Evolutionary conservation across 164 flowering plant species (phyloP), one percentile per base, ranked within the genome.

Genomic region (Nymphaea thermarum): DNA sequence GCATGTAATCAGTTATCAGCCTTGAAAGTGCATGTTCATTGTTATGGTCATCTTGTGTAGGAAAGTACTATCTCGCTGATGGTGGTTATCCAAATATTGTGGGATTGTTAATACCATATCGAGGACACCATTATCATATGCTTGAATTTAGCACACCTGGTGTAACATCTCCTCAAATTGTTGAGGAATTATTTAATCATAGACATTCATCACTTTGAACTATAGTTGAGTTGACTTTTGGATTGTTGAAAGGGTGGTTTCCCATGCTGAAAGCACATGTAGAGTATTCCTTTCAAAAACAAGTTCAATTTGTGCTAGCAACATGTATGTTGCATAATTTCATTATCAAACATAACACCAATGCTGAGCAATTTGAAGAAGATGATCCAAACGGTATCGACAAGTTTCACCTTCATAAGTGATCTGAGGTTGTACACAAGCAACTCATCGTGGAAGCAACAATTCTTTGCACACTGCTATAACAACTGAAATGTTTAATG

Each of bases 61-160:
- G 90, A 2, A 88, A 86, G 66, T 90, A 84, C 76, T 90, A 88
- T 72, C 85, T 90, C 64, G 97, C 85, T 65, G 93, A 88, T 71
- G 67, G 72, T 4, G 84, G 82, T 5, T 87, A 85, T 66, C 59
- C 74, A 5, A 87, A 86, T 68, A 71, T 75, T 76, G 77, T 78
- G 55, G 90, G 89, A 53, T 90, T 88, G 72, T 70, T 90, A 44
- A 83, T 92, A 43, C 97, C 92, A 68, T 87, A 69, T 74, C 76
- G 64, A 62, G 88, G 88, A 57, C 74, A 78, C 44, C 79, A 89
- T 4, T 88, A 81, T 74, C 82, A 79, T 71, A 68, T 70, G 17
- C 74, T 75, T 63, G 89, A 86, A 68, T 87, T 77, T 68, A 92
- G 89, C 53, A 91, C 85, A 43, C 36, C 36, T 25, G 82, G 80